phyloP scores from a whole-genome alignment of 2,329 filamentous ascomycete genomes.

The Fusarium sp. region DNA sequence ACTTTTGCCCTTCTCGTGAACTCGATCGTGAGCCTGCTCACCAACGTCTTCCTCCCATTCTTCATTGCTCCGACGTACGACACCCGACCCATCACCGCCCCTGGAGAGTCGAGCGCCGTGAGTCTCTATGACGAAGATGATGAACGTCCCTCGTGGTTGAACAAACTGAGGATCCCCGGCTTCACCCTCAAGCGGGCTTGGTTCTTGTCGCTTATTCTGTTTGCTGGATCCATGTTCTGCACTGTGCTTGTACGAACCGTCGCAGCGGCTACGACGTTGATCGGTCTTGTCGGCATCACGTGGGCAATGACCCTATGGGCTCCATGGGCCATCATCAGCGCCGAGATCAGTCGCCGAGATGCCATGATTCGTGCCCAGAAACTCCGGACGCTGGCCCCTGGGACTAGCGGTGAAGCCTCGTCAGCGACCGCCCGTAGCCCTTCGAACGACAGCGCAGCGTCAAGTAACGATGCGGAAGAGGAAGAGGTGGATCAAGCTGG shows the following conservation, averaged over 20 bases:
- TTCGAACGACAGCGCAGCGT: slow-evolving; percentile 18
- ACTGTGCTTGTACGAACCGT: slow-evolving; percentile 80
- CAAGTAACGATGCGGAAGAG: slow-evolving; percentile 47
- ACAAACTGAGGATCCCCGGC: slow-evolving; percentile 75
- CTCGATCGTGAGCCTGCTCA: slow-evolving; percentile 80
- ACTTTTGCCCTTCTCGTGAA: slow-evolving; percentile 91
- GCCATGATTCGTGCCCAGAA: slow-evolving; percentile 57
- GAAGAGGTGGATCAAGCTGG: slow-evolving; percentile 78
- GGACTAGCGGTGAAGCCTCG: slow-evolving; percentile 12
- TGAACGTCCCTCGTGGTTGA: slow-evolving; percentile 57
- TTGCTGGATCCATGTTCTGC: slow-evolving; percentile 79
- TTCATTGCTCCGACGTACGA: slow-evolving; percentile 84
- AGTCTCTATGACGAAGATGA: slow-evolving; percentile 46
- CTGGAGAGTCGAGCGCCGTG: slow-evolving; percentile 45
- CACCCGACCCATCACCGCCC: slow-evolving; percentile 47
- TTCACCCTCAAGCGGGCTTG: slow-evolving; percentile 89
- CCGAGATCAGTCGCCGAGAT: slow-evolving; percentile 86
- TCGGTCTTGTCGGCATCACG: slow-evolving; percentile 83
- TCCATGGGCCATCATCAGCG: slow-evolving; percentile 92
- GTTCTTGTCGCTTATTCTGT: slow-evolving; percentile 85
- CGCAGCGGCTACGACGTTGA: slow-evolving; percentile 74
- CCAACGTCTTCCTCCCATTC: slow-evolving; percentile 85
- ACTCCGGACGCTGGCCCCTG: slow-evolving; percentile 34
- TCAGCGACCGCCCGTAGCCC: slow-evolving; percentile 19
- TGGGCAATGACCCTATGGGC: slow-evolving; percentile 96